phyloP scores from a whole-genome alignment of 2,329 filamentous ascomycete species.

The Trichoderma atrobrunneum region DNA sequence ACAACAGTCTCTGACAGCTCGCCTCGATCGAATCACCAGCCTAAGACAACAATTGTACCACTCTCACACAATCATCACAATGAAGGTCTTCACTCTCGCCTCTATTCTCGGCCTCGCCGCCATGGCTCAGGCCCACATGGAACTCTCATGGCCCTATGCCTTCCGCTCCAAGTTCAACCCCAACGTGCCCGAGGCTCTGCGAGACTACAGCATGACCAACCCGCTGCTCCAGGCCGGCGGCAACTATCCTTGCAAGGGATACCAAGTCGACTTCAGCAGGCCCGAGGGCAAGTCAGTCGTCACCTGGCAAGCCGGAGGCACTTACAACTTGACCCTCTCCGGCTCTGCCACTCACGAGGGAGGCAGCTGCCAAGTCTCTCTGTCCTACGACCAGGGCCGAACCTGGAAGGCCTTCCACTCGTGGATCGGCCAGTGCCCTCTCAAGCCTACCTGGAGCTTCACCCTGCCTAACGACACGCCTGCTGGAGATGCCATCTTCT shows the following conservation, averaged over 20 bases:
- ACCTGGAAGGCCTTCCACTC: slow-evolving; percentile 66
- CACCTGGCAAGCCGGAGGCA: slow-evolving; percentile 59
- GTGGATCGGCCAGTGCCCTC: slow-evolving; percentile 54
- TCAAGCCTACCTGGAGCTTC: slow-evolving; percentile 58
- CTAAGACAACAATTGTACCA: neutral
- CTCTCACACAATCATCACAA: neutral
- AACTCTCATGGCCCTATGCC: slow-evolving; percentile 48
- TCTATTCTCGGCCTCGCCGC: slow-evolving; percentile 14
- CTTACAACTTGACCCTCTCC: slow-evolving; percentile 60
- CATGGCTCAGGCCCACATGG: slow-evolving; percentile 45
- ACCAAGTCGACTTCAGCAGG: slow-evolving; percentile 46
- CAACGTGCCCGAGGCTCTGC: slow-evolving; percentile 44
- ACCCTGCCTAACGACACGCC: slow-evolving; percentile 62
- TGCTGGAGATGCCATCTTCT: slow-evolving; percentile 60
- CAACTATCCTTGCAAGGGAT: slow-evolving; percentile 73
- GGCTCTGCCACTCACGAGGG: slow-evolving; percentile 64
- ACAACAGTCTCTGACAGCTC: neutral
- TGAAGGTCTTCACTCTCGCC: slow-evolving; percentile 18
- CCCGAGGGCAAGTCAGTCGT: slow-evolving; percentile 51
- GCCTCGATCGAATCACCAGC: fast-evolving
- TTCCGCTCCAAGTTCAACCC: slow-evolving; percentile 52
- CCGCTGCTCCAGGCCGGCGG: slow-evolving; percentile 59
- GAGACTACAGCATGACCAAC: slow-evolving; percentile 68
- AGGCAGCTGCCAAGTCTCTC: slow-evolving; percentile 71
- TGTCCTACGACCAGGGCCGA: slow-evolving; percentile 69